Evolutionary conservation across 23 red algal species (phyloP), one percentile per base, ranked within the genome.

Genomic region (Rhodosorus marinus): DNA sequence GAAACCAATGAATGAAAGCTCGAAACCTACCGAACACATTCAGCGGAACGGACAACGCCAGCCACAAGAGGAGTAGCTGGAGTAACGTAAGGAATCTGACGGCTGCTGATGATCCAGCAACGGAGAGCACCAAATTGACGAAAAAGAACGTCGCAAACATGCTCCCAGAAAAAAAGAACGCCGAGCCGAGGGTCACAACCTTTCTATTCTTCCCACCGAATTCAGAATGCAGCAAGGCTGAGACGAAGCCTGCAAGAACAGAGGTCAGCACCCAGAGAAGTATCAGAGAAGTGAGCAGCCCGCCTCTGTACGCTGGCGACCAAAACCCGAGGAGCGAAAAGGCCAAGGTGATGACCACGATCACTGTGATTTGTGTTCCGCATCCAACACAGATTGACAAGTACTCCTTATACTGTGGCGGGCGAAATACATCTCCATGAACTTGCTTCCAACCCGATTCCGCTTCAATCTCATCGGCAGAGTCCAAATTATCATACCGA

Each of bases 1-100:
- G 38, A 43, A 43, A 17, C 87, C 87, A 8, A 79, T 19, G 51
- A 80, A 94, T n/a, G 76, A 68, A 32, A n/a, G n/a, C n/a, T n/a
- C n/a, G n/a, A n/a, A n/a, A n/a, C n/a, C n/a, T n/a, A 20, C 68
- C 68, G 2, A 61, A 26, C 15, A 74, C 28, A 20, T 24, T 6
- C 68, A 74, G 43, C 55, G 68, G 68, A 3, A 74, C 26, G 7
- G 68, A 74, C 32, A 74, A 55, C 6, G 55, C 68, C 23, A 74
- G 64, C 68, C 68, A 74, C 1, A 74, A 23, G n/a, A 60, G 47
- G 8, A 42, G 27, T 32, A 59, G 20, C 11, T 49, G 54, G 2
- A 74, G 38, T 31, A 74, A 31, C 36, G 68, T 59, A 29, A 63
- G 33, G 47, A 74, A 59, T 1, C 55, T 54, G 2, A 74, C 17